Evolutionary conservation across 352 stramenopile genomes (phyloP).

Genomic region (Pythium pyrilobum): DNA sequence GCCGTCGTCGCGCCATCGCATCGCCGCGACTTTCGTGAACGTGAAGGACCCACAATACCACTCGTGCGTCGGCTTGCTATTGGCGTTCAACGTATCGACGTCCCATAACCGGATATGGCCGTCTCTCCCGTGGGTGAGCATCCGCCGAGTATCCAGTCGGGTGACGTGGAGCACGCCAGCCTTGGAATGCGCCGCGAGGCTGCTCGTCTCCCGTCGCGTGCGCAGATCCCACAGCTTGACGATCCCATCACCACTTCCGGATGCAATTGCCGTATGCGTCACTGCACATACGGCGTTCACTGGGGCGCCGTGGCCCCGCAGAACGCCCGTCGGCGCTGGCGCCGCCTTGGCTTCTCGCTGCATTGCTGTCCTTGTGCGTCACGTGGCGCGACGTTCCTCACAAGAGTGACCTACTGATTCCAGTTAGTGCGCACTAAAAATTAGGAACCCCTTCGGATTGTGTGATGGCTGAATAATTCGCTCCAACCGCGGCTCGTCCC

Average conservation of each 20-base stretch:
- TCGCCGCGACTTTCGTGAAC: constrained; percentile 27
- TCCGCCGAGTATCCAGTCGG: constrained; percentile 15
- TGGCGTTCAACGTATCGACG: neutral
- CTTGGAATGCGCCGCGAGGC: constrained; percentile 49
- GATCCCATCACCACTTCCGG: constrained; percentile 50
- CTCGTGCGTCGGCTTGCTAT: constrained; percentile 2
- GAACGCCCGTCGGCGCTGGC: constrained; percentile 48
- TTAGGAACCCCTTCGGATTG: too few relatives aligned
- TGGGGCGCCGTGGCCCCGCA: constrained; percentile 57
- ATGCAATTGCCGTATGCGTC: constrained; percentile 28
- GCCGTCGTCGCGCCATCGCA: constrained; percentile 9
- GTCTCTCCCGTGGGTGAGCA: constrained; percentile 71
- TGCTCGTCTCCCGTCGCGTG: constrained; percentile 42
- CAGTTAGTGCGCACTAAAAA: neutral
- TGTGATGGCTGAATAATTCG: too few relatives aligned
- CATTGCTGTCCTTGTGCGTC: neutral
- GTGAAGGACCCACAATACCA: constrained; percentile 29
- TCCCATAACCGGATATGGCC: constrained; percentile 66
- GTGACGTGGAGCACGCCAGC: constrained; percentile 62
- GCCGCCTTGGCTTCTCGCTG: constrained; percentile 1
- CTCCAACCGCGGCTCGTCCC: too few relatives aligned
- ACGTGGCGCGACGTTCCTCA: too few relatives aligned
- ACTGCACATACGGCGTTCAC: constrained; percentile 66
- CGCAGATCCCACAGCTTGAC: constrained; percentile 75
- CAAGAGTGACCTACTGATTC: constrained; percentile 4